phyloP scores from a whole-genome alignment of 441 rosid species.

The Euphorbia schlechtendalii region DNA sequence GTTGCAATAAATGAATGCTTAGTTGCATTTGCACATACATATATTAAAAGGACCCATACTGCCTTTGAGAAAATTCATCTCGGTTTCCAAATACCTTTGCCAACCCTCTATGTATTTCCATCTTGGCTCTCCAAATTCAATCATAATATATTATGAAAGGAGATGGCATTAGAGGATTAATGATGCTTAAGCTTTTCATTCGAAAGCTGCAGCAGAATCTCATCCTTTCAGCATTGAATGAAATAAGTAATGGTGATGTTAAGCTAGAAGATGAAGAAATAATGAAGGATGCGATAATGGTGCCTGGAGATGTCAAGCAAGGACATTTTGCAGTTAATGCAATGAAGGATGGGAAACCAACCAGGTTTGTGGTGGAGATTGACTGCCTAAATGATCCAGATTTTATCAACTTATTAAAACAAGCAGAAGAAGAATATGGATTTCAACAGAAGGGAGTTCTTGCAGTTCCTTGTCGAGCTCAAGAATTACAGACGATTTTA shows the following conservation, averaged over 20 bases:
- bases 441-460: slow-evolving; percentile 42
- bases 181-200: slow-evolving; percentile 25
- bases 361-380: slow-evolving; percentile 25
- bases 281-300: too few species aligned
- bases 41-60: slow-evolving; percentile 21
- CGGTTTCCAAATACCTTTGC: slow-evolving; percentile 18
- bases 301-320: slow-evolving; percentile 24
- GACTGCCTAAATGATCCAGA: slow-evolving; percentile 25
- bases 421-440: slow-evolving; percentile 33
- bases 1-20: slow-evolving; percentile 22
- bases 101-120: slow-evolving; percentile 14
- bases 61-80: slow-evolving; percentile 28
- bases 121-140: background rate
- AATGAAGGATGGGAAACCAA: slow-evolving; percentile 15
- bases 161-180: slow-evolving; percentile 20
- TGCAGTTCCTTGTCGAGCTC: slow-evolving; percentile 57
- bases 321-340: slow-evolving; percentile 26
- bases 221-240: slow-evolving; percentile 16
- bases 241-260: background rate
- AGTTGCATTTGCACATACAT: slow-evolving; percentile 11
- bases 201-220: slow-evolving; percentile 24
- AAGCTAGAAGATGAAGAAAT: too few species aligned
- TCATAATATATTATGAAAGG: slow-evolving; percentile 16
- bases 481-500: slow-evolving; percentile 47
- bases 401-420: slow-evolving; percentile 29